Base-by-base conservation (phyloP, 768 basidiomycete genomes). In the Phylloporus sp. region DNA sequence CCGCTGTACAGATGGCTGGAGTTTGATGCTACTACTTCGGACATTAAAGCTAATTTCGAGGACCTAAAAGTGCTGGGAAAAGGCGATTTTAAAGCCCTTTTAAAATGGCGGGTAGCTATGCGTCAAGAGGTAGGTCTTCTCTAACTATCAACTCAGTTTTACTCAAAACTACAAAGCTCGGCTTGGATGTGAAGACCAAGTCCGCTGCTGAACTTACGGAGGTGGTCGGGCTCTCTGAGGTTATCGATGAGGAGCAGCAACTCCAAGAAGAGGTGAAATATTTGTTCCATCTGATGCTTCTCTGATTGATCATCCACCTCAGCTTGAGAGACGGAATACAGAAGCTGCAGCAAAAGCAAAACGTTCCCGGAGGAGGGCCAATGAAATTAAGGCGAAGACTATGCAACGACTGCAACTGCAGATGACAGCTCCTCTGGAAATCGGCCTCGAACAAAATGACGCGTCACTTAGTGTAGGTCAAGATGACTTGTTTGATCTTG, bases 21-120 rank as follows among this genome's bases (percentile, higher is more conserved):
- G 45, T 71, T 86, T 45, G 77, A 81, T 44, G 72, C 86, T 50
- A 97, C 92, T 20, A 87, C 88, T 2, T 66, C 75, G 0, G 95
- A 98, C 47, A 74, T 98, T 56, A 81, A 82, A 65, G 75, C 78
- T n/a, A 92, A 90, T 66, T 88, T 86, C 58, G 81, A 85, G 20
- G 97, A 99, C 76, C 76, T 99, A 58, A 97, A 95, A 68, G 97
- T 99, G 5, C 74, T 99, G 29, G 97, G 97, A 29, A 99, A 97
- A 72, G 89, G 95, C 26, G 97, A 99, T 65, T 99, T 99, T 76
- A 98, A 97, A 69, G 64, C 79, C 9, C 72, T 99, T 49, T 75
- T 98, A 52, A 97, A 87, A 72, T 99, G 95, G 95, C 80, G 97
- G 45, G 70, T 83, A 38, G 81, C 84, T 6, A 74, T 98, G 28